Base-by-base conservation (phyloP, 2,329 filamentous ascomycete species). In the Cryphonectria japonica region DNA sequence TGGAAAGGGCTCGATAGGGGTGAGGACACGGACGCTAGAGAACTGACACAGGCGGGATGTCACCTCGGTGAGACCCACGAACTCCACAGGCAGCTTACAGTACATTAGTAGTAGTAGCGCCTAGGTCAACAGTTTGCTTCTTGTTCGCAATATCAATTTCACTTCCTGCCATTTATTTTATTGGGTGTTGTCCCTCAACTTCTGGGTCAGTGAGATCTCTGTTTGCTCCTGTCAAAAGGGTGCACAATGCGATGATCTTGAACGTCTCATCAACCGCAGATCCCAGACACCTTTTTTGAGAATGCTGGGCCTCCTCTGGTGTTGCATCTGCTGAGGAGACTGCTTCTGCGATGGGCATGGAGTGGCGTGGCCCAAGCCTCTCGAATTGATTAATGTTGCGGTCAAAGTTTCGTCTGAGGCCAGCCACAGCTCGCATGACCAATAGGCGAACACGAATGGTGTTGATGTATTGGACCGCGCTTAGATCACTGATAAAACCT, bases 11-110 rank as follows among this genome's bases (percentile, higher is more conserved):
- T 59, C 54, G 54, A 59, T 32, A 59, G 29, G 29, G 57, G 37
- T 50, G 43, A 61, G 66, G 68, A 62, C 52, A 61, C 61, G 54
- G 37, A 52, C 29, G 57, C 54, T 13, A 52, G 50, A 39, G 32
- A 2, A 22, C 6, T 43, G 39, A 50, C 50, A 68, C 68, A 46
- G 68, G 68, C 65, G 69, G 60, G 60, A 68, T 72, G 68, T 72
- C 68, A 72, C 68, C 65, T 67, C 26, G 14, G 14, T 19, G 46
- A 59, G 54, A 32, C 26, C 13, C 26, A 59, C 65, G 54, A 22
- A n/a, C 46, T 7, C 46, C 46, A n/a, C 22, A 50, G 1, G n/a
- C 5, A 50, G 16, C 19, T 50, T 22, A 59, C 34, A 46, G 62
- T 39, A 9, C 7, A 39, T 9, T 54, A 50, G 43, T 59, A 37